A percentile compares a stretch with the other conserved stretches of the same genome.
phyloP scores from a whole-genome alignment of 805 yeast genomes.

The Starmerella vaccinii region DNA sequence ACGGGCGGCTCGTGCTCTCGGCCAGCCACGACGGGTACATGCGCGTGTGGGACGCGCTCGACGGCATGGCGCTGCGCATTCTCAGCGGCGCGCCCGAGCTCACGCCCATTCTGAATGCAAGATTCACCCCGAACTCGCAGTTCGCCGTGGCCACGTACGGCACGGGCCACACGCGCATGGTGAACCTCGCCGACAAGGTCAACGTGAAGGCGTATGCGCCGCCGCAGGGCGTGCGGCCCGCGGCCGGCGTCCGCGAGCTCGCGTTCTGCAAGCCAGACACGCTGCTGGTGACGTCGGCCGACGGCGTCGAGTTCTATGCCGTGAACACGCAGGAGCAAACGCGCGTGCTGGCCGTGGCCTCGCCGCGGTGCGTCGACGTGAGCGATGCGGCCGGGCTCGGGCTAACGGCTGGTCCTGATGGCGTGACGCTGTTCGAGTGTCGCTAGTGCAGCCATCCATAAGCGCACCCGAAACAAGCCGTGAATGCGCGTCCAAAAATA shows the following conservation, averaged over 20 bases:
- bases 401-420: conserved; percentile 6
- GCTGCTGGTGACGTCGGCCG: conserved; percentile 7
- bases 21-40: conserved; percentile 88
- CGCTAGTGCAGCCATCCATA: too few relatives aligned
- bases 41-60: conserved; percentile 64
- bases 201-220: conserved; percentile 4
- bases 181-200: conserved; percentile 4
- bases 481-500: too few relatives aligned
- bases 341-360: not conserved
- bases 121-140: conserved; percentile 69
- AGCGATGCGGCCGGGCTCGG: conserved; percentile 2
- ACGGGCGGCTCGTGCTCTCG: conserved; percentile 71
- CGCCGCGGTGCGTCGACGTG: conserved; percentile 8
- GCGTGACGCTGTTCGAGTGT: not conserved
- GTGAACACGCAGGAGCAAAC: conserved; percentile 6
- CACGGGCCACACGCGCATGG: conserved; percentile 44
- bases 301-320: conserved; percentile 14
- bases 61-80: conserved; percentile 46
- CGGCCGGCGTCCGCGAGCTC: conserved; percentile 1
- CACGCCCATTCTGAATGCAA: conserved; percentile 60
- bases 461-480: too few relatives aligned
- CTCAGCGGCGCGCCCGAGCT: conserved; percentile 48
- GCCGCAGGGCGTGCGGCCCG: not conserved
- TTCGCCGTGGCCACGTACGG: conserved; percentile 66
- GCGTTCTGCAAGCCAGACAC: conserved; percentile 8